These are phyloP conservation scores for Gigaspora rosea DNA, from an alignment of 192 early-diverging fungal species.

Conservation along the genomic window DNA sequence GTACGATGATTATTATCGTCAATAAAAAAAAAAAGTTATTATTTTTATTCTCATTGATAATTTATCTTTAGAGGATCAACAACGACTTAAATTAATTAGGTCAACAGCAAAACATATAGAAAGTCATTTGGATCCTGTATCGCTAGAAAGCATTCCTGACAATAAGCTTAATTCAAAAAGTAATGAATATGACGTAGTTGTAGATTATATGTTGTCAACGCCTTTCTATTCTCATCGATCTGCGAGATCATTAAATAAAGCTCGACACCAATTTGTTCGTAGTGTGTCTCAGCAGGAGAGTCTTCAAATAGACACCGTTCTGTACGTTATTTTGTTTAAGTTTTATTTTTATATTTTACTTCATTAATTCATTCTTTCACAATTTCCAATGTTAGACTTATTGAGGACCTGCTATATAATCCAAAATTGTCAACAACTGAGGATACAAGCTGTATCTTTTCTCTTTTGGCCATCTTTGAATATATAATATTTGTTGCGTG, in stretches of 20 bases:
- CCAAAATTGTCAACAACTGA: not conserved
- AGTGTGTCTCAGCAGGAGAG: not conserved
- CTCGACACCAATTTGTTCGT: no score
- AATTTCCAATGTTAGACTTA: not conserved
- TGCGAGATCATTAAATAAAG: not conserved
- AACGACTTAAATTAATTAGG: not conserved
- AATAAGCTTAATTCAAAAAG: no score
- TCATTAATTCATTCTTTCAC: not conserved
- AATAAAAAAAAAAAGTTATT: no score
- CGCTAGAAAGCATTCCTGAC: no score
- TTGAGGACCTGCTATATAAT: not conserved
- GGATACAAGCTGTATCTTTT: not conserved
- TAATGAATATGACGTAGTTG: not conserved
- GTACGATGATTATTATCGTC: not conserved
- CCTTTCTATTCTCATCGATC: not conserved
- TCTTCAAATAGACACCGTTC: not conserved
- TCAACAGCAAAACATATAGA: not conserved
- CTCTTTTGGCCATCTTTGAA: not conserved
- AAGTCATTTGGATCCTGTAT: not conserved
- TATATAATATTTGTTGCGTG: not conserved
- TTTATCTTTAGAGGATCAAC: not conserved
- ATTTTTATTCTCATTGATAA: not conserved
- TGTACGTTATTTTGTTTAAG: not conserved
- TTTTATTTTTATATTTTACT: not conserved
- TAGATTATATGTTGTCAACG: conserved; percentile 7